A percentile compares a stretch with the other conserved stretches of the same genome.
These are phyloP conservation scores for Wickerhamomyces sp. DNA, from an alignment of 1,139 yeast genomes.

Conservation along the genomic window DNA sequence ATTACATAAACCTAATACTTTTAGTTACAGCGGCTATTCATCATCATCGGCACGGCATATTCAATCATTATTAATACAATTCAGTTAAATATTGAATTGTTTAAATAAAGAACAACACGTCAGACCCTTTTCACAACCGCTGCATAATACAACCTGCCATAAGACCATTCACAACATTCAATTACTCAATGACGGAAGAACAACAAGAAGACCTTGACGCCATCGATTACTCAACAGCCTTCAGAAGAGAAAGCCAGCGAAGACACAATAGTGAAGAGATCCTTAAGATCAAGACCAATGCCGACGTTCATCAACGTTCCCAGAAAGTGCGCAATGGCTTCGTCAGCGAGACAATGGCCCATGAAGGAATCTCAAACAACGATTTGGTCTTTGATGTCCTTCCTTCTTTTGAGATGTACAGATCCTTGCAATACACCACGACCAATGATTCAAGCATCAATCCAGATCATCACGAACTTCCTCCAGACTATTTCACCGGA, in stretches of 20 bases:
- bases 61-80: too few species aligned
- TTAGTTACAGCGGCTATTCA: too few species aligned
- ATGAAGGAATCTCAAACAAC: slow-evolving; percentile 6
- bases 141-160: too few species aligned
- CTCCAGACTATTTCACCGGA: slow-evolving; percentile 10
- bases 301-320: background rate
- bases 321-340: slow-evolving; percentile 6
- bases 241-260: slow-evolving; percentile 10
- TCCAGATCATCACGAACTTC: slow-evolving; percentile 1
- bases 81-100: too few species aligned
- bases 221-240: slow-evolving; percentile 15
- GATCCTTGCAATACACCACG: slow-evolving; percentile 43
- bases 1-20: too few species aligned
- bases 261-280: slow-evolving; percentile 8
- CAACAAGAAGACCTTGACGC: slow-evolving; percentile 5
- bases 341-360: slow-evolving; percentile 2
- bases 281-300: slow-evolving; percentile 3
- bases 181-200: too few species aligned
- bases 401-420: slow-evolving; percentile 64
- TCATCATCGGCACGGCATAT: too few species aligned
- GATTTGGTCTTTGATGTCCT: slow-evolving; percentile 37
- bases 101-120: too few species aligned
- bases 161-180: too few species aligned
- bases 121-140: too few species aligned
- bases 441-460: slow-evolving; percentile 10